Evolutionary conservation across 257 asterid species (phyloP), one percentile per base, ranked within the genome.

Genomic region (Jacaranda mimosifolia): DNA sequence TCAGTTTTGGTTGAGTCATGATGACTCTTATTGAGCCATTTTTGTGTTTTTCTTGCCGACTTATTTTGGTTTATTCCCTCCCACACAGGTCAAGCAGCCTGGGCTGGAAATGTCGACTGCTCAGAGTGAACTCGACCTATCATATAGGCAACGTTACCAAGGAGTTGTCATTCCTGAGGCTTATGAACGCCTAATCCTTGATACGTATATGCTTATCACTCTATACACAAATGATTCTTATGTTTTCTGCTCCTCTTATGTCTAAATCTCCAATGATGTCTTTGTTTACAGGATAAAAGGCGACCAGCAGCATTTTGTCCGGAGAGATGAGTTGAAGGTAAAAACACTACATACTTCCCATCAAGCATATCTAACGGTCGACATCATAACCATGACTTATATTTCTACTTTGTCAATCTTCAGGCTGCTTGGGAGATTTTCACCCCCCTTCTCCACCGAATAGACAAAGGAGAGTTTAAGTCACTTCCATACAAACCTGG

Each of bases 361-460:
- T 21, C 58, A 38, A 67, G 32, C 13, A 11, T 35, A 63, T 75
- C 7, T 15, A 7, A 3, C 55, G 17, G 70, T 57, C 63, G 56
- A 42, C 70, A 58, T 45, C 15, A n/a, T 59, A 69, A 46, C 14
- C 39, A 18, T 49, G 36, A 49, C 4, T 8, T 12, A 18, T 65
- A 9, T 43, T 35, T 58, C 19, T 68, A 58, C 53, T 17, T 14
- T 42, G 55, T 40, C 18, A n/a, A 59, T 6, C 4, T 74, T 64
- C 85, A 95, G 99, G 98, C 93, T 76, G 99, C 99, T 0, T 96
- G 99, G 99, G 91, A 93, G 86, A 96, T 96, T 53, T 96, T 96
- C 87, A 93, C 99, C 1, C 99, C 99, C 46, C 85, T 96, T 52
- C 85, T 96, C 79, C 99, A 96, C 83, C 91, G 86, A 74, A 90